These are phyloP conservation scores for Teratosphaeriaceae sp. DNA, from an alignment of 2,329 filamentous ascomycete species.

Conservation along the genomic window DNA sequence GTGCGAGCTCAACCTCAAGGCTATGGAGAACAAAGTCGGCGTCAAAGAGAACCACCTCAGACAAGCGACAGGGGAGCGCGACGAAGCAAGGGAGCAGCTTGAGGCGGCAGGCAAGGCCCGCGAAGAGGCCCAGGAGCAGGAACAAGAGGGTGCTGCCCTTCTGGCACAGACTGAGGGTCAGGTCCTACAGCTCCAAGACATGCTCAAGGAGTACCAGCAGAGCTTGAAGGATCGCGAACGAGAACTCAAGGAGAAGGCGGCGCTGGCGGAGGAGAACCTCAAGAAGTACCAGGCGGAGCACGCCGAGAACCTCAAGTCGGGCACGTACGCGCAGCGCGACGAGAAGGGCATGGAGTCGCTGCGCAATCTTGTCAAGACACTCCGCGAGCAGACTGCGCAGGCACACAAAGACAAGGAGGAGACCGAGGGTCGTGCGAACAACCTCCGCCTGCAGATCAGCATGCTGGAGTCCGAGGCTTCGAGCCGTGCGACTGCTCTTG, in stretches of 20 bases:
- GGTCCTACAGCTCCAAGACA: slow-evolving; percentile 52
- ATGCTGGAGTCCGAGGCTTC: slow-evolving; percentile 24
- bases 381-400: slow-evolving; percentile 49
- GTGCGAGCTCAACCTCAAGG: slow-evolving; percentile 41
- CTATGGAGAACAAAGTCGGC: slow-evolving; percentile 38
- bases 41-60: slow-evolving; percentile 16
- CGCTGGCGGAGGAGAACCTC: slow-evolving; percentile 25
- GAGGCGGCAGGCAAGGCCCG: slow-evolving; percentile 32
- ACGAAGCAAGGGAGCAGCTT: slow-evolving; percentile 36
- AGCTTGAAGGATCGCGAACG: slow-evolving; percentile 28
- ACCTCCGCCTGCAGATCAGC: slow-evolving; percentile 23
- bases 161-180: slow-evolving; percentile 31
- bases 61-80: slow-evolving; percentile 21
- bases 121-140: slow-evolving; percentile 34
- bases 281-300: slow-evolving; percentile 36
- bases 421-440: slow-evolving; percentile 39
- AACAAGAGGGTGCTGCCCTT: slow-evolving; percentile 32
- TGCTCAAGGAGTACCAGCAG: slow-evolving; percentile 14
- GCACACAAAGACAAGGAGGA: slow-evolving; percentile 44
- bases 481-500: slow-evolving; percentile 14
- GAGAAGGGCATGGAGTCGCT: slow-evolving; percentile 50
- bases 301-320: slow-evolving; percentile 41
- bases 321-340: slow-evolving; percentile 41
- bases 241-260: slow-evolving; percentile 36
- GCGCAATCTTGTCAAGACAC: slow-evolving; percentile 48